Evolutionary conservation across 805 yeast genomes (phyloP).

Genomic region (Pichia nanzhaoensis): DNA sequence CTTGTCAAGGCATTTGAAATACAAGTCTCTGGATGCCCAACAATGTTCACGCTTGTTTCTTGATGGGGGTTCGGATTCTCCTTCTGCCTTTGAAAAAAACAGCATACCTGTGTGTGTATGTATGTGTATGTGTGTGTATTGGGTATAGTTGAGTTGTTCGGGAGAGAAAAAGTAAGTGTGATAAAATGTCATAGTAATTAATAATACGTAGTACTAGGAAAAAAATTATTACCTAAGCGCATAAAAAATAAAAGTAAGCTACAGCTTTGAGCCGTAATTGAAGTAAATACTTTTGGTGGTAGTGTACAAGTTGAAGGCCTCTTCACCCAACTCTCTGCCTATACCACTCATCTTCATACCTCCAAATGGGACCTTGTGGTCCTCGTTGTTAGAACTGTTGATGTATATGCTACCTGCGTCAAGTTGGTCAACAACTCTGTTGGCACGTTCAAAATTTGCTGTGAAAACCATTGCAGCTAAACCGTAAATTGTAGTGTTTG

Average conservation of each 20-base stretch:
- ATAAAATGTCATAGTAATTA: neutral
- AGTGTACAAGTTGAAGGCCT: slow-evolving; percentile 63
- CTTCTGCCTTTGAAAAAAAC: slow-evolving; percentile 12
- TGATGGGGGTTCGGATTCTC: slow-evolving; percentile 37
- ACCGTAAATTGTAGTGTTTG: slow-evolving; percentile 72
- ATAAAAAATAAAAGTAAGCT: no score
- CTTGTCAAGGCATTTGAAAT: slow-evolving; percentile 66
- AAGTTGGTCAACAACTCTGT: slow-evolving; percentile 38
- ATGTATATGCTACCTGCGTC: slow-evolving; percentile 67
- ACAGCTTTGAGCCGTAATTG: slow-evolving; percentile 37
- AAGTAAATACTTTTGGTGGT: slow-evolving; percentile 65
- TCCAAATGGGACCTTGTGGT: slow-evolving; percentile 67
- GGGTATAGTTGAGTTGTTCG: neutral
- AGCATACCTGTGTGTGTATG: no score
- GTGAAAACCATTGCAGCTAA: slow-evolving; percentile 81
- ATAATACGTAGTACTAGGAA: no score
- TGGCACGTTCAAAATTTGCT: slow-evolving; percentile 57
- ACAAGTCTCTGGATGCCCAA: slow-evolving; percentile 85
- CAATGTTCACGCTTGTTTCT: slow-evolving; percentile 68
- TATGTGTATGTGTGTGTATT: no score
- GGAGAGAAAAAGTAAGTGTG: neutral
- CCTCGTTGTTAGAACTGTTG: slow-evolving; percentile 62
- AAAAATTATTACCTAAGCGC: no score
- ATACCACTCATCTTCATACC: slow-evolving; percentile 75
- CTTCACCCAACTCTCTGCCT: slow-evolving; percentile 76